Conservation (phyloP, 2,329 filamentous ascomycete species). For the Byssothecium circinans region DNA sequence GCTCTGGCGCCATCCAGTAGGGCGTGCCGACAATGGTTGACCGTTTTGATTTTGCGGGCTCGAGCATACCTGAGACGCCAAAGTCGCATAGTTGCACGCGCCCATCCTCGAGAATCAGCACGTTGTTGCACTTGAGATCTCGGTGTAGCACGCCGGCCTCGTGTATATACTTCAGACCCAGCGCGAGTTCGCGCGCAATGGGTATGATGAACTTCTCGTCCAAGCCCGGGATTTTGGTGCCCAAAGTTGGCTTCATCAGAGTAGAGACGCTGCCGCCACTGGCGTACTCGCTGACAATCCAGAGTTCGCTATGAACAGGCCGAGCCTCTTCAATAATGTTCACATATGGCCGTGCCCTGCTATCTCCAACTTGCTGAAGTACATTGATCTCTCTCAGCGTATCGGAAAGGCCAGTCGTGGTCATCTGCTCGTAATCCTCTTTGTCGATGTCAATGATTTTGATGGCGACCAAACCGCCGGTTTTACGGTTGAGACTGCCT, state of each 20-base stretch:
- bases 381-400: conserved; percentile 67
- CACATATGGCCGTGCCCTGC: conserved; percentile 77
- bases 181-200: conserved; percentile 64
- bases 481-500: conserved; percentile 43
- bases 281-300: conserved; percentile 87
- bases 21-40: conserved; percentile 81
- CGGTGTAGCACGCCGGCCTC: conserved; percentile 67
- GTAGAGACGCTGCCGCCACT: conserved; percentile 78
- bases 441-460: conserved; percentile 87
- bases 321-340: conserved; percentile 80
- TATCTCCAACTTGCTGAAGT: conserved; percentile 72
- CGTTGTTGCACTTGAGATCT: conserved; percentile 73
- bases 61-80: conserved; percentile 77
- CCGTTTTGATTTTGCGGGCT: conserved; percentile 71
- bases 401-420: conserved; percentile 48
- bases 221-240: conserved; percentile 42
- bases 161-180: conserved; percentile 63
- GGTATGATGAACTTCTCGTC: conserved; percentile 65
- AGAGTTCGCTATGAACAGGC: conserved; percentile 76
- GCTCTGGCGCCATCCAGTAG: conserved; percentile 84
- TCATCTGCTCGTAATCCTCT: conserved; percentile 58
- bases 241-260: conserved; percentile 54
- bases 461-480: conserved; percentile 64
- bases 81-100: conserved; percentile 82
- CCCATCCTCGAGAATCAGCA: conserved; percentile 75